Evolutionary conservation across 2,329 filamentous ascomycete genomes (phyloP).

Genomic region (Fusarium torulosum): DNA sequence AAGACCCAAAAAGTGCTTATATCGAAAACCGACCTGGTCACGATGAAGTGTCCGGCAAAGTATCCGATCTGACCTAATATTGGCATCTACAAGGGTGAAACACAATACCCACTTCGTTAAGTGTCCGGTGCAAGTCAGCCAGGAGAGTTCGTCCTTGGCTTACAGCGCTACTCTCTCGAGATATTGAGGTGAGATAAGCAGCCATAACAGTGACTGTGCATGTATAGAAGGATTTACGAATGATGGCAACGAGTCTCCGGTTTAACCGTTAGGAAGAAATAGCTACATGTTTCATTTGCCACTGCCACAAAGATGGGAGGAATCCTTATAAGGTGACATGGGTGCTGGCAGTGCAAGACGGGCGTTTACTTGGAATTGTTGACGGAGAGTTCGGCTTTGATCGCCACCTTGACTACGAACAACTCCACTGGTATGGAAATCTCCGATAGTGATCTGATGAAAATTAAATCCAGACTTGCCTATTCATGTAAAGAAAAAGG

Average conservation of each 20-base stretch:
- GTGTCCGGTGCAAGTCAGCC: conserved; percentile 2
- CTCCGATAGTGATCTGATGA: too few species aligned
- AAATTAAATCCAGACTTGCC: too few species aligned
- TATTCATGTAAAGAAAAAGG: too few species aligned
- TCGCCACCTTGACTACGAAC: too few species aligned
- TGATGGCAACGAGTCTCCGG: not conserved
- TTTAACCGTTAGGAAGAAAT: not conserved
- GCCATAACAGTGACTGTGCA: not conserved
- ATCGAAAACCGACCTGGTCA: not conserved
- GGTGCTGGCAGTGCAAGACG: too few species aligned
- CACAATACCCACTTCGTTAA: not conserved
- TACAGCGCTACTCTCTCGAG: not conserved
- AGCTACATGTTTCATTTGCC: too few species aligned
- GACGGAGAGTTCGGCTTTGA: too few species aligned
- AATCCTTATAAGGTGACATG: too few species aligned
- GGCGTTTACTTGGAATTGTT: too few species aligned
- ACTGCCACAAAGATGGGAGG: too few species aligned
- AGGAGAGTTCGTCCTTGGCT: not conserved
- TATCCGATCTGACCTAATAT: conserved; percentile 4
- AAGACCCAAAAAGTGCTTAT: not conserved
- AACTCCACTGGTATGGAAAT: too few species aligned
- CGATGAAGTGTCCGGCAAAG: conserved; percentile 18
- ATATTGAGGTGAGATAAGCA: not conserved
- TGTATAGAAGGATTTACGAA: too few species aligned
- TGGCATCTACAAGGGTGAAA: not conserved